phyloP scores from a whole-genome alignment of 2,329 filamentous ascomycete species.

The Fusarium torulosum region DNA sequence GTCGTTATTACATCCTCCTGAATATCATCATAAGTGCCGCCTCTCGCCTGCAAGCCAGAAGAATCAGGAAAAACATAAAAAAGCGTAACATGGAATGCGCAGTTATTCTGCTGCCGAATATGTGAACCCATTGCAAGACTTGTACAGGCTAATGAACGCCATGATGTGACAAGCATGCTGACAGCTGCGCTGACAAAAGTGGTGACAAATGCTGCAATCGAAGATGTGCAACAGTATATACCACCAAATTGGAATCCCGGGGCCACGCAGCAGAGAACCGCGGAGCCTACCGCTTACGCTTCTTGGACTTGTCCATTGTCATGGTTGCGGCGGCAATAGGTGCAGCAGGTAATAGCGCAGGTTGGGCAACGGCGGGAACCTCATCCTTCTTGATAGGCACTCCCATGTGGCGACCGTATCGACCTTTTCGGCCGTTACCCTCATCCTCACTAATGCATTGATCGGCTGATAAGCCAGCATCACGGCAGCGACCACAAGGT shows the following conservation, averaged over 20 bases:
- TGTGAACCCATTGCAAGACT: conserved; percentile 18
- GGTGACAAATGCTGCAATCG: conserved; percentile 21
- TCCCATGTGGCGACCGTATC: conserved; percentile 82
- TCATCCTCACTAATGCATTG: conserved; percentile 98
- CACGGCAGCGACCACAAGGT: conserved; percentile 93
- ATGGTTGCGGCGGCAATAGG: conserved; percentile 56
- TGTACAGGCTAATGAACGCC: conserved; percentile 25
- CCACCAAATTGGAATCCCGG: conserved; percentile 17
- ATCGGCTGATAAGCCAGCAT: conserved; percentile 92
- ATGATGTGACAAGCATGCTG: conserved; percentile 13
- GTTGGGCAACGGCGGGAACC: conserved; percentile 54
- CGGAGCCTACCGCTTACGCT: conserved; percentile 67
- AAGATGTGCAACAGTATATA: conserved; percentile 31
- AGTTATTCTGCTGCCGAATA: conserved; percentile 13
- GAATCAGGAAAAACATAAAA: conserved; percentile 27
- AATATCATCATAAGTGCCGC: conserved; percentile 48
- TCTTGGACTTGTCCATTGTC: conserved; percentile 69
- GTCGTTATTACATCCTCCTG: conserved; percentile 57
- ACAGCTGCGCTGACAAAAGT: conserved; percentile 26
- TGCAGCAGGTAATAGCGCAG: conserved; percentile 59
- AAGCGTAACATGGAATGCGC: conserved; percentile 18
- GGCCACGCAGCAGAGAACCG: neutral
- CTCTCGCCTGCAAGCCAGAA: conserved; percentile 42
- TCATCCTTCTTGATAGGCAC: conserved; percentile 73
- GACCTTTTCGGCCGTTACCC: conserved; percentile 94